These are phyloP conservation scores for Pseudogymnoascus sp. DNA, from an alignment of 2,329 filamentous ascomycete species.

Conservation along the genomic window DNA sequence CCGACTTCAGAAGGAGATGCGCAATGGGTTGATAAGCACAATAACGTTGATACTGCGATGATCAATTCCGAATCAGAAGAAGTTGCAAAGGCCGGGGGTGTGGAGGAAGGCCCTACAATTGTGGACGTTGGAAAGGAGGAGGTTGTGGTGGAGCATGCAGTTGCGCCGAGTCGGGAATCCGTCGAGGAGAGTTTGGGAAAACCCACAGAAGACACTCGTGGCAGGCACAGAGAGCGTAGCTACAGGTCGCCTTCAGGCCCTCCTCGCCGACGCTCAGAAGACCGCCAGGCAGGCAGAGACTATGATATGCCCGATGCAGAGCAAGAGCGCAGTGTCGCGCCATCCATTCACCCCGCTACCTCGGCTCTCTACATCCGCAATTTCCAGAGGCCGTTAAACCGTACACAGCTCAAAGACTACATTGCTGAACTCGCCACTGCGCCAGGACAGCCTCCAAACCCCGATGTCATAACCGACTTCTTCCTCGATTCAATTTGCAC, in stretches of 20 bases:
- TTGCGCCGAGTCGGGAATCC: not conserved
- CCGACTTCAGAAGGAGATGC: slow-evolving; percentile 16
- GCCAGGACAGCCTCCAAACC: slow-evolving; percentile 40
- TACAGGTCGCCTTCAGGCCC: not conserved
- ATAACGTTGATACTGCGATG: slow-evolving; percentile 16
- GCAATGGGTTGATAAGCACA: slow-evolving; percentile 23
- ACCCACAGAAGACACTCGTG: not conserved
- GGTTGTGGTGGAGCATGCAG: slow-evolving; percentile 12
- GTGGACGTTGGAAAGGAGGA: slow-evolving; percentile 18
- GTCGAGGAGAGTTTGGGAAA: not conserved
- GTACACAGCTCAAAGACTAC: slow-evolving; percentile 57
- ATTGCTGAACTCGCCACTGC: slow-evolving; percentile 61
- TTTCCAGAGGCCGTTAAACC: slow-evolving; percentile 78
- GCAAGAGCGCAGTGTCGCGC: slow-evolving; percentile 32
- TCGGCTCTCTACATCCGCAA: slow-evolving; percentile 80
- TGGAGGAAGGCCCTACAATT: slow-evolving; percentile 12
- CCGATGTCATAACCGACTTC: slow-evolving; percentile 55
- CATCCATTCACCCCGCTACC: slow-evolving; percentile 64
- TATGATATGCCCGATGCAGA: slow-evolving; percentile 16
- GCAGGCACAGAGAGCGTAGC: not conserved
- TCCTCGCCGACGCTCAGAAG: not conserved
- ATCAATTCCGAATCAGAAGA: slow-evolving; percentile 12
- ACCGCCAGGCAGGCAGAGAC: slow-evolving; percentile 13
- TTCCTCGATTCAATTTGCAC: slow-evolving; percentile 80
- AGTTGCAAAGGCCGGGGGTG: not conserved